These are phyloP conservation scores for Papilionanthe hybrid DNA, from an alignment of 116 monocot genomes.

Conservation along the genomic window DNA sequence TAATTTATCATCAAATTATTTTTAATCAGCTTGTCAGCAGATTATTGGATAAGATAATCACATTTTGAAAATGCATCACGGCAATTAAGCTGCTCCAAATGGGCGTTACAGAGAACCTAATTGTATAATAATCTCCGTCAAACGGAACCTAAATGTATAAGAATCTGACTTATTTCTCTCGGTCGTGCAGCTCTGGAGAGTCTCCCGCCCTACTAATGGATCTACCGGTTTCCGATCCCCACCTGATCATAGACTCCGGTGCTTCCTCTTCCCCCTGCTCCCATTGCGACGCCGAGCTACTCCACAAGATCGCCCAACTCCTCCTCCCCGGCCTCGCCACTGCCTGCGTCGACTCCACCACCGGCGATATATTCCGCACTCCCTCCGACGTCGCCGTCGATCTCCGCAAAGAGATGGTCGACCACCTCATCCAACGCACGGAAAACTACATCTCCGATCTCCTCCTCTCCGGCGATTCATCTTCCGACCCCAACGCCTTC, in stretches of 20 bases:
- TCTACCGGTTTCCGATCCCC: constrained; percentile 29
- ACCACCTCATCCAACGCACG: constrained; percentile 38
- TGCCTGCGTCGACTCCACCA: constrained; percentile 63
- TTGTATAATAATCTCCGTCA: too few species aligned
- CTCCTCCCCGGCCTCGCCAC: constrained; percentile 67
- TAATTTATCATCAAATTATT: too few species aligned
- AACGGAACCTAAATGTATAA: too few species aligned
- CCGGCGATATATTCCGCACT: constrained; percentile 52
- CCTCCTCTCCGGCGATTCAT: constrained; percentile 16
- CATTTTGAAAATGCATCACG: too few species aligned
- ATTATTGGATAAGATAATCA: too few species aligned
- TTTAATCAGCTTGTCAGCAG: too few species aligned
- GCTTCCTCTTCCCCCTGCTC: constrained; percentile 24
- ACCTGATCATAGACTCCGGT: constrained; percentile 4
- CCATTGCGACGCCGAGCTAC: constrained; percentile 46
- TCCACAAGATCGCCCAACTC: constrained; percentile 57
- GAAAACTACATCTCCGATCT: constrained; percentile 36
- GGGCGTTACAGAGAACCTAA: too few species aligned
- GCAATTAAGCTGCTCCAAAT: too few species aligned
- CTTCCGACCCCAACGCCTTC: constrained; percentile 11
- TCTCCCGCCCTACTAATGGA: constrained; percentile 18
- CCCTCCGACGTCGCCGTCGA: constrained; percentile 49
- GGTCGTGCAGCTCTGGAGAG: background rate
- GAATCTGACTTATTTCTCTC: too few species aligned
- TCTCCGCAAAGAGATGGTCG: constrained; percentile 49